These are phyloP conservation scores for Suillus decipiens DNA, from an alignment of 768 basidiomycete genomes.

Conservation along the genomic window DNA sequence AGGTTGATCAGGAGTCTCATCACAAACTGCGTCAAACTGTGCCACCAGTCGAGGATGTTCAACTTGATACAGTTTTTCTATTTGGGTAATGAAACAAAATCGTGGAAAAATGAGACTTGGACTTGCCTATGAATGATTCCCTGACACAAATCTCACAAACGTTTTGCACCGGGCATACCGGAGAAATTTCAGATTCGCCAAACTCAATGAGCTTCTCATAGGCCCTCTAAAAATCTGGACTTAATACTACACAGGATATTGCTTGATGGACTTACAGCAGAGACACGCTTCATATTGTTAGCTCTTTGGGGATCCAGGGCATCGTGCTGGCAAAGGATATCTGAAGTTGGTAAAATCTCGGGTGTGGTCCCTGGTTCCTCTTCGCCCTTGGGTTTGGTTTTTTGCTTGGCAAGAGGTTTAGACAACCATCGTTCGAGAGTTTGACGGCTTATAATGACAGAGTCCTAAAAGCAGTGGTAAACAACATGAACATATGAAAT, in stretches of 20 bases:
- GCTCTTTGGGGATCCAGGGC: slow-evolving; percentile 61
- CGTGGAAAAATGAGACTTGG: slow-evolving; percentile 1
- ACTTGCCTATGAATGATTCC: slow-evolving; percentile 56
- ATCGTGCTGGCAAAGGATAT: slow-evolving; percentile 65
- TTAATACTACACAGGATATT: not conserved
- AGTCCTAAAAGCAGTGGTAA: slow-evolving; percentile 42
- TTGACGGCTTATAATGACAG: slow-evolving; percentile 58
- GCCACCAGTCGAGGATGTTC: slow-evolving; percentile 65
- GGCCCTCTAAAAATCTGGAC: slow-evolving; percentile 20
- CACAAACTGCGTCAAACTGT: slow-evolving; percentile 56
- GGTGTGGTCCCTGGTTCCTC: slow-evolving; percentile 20
- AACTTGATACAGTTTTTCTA: slow-evolving; percentile 70
- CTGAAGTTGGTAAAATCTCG: slow-evolving; percentile 35
- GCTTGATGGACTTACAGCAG: slow-evolving; percentile 39
- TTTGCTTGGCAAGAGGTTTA: slow-evolving; percentile 30
- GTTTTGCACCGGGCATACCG: slow-evolving; percentile 47
- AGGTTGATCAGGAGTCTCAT: slow-evolving; percentile 40
- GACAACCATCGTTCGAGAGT: slow-evolving; percentile 65
- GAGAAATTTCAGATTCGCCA: slow-evolving; percentile 51
- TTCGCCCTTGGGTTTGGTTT: slow-evolving; percentile 20
- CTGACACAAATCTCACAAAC: slow-evolving; percentile 65
- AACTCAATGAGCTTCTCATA: slow-evolving; percentile 30
- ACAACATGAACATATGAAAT: slow-evolving; percentile 3
- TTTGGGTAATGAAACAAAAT: slow-evolving; percentile 7
- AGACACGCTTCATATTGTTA: slow-evolving; percentile 68